Base-by-base conservation (phyloP, 2,329 filamentous ascomycete genomes). In the Monosporascus sp. region DNA sequence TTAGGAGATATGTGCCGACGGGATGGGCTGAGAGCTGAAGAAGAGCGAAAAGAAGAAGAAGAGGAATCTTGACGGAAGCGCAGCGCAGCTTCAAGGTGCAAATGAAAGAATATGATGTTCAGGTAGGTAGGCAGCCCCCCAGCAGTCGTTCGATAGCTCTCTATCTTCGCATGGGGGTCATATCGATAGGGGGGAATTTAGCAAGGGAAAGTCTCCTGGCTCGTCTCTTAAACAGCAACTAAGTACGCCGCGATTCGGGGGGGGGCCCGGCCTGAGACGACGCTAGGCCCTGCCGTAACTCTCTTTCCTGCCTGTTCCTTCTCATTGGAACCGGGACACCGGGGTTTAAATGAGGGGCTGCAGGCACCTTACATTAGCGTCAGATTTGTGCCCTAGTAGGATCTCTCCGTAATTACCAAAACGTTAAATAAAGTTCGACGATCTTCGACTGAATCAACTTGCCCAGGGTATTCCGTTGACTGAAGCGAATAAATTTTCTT, bases 111-210 rank as follows among this genome's bases (percentile, higher is more conserved):
- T 1, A 14, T 24, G 31, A 31, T 31, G 44, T 47, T 47, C 51
- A 51, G 19, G 38, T 48, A 31, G 50, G 48, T 45, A 53, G 47
- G 50, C 27, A 55, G 52, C 40, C 37, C 55, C 40, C 37, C 55
- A 46, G 43, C 17, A 46, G 26, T 40, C 43, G 27, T 20, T 19
- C 14, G 31, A n/a, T 24, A 37, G n/a, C 27, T 20, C 48, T 37
- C 19, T 55, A 45, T 45, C 49, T 19, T 44, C 31, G 0, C 11
- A 35, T 35, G 31, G 31, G 26, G 31, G 11, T 14, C 22, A 45
- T 50, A 57, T 57, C 53, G 53, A 57, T 57, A 53, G 52, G 46
- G 52, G 46, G 26, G 45, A 44, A n/a, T 48, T 14, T 19, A 43
- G 9, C 11, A 20, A 43, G 14, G 22, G 40, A 20, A 43, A 24